Percentiles rank a stretch among this genome's conserved stretches.
Conservation (phyloP, 192 early-diverging fungal species). For the Rhizoclosmatium globosum region DNA sequence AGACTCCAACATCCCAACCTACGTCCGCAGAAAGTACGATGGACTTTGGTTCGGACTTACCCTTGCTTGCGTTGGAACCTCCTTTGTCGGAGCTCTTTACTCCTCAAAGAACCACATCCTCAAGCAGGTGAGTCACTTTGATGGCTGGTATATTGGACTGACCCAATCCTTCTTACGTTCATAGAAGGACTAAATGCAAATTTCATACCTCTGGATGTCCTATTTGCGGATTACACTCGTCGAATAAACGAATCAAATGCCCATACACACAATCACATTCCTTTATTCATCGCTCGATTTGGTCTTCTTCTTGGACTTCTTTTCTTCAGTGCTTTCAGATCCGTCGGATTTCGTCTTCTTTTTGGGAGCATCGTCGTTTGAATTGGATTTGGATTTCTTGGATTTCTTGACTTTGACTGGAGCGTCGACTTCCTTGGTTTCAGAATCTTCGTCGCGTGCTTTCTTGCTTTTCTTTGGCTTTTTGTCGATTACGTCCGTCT, state of each 20-base stretch:
- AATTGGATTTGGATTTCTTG: neutral
- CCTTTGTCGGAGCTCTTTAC: neutral
- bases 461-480: slow-evolving; percentile 11
- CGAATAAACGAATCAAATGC: too few species aligned
- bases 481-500: neutral
- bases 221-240: too few species aligned
- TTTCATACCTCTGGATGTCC: too few species aligned
- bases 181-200: slow-evolving; percentile 24
- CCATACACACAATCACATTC: neutral
- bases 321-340: too few species aligned
- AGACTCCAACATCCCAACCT: slow-evolving; percentile 38
- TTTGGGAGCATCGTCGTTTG: too few species aligned
- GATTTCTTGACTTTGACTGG: slow-evolving; percentile 1
- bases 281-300: neutral
- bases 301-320: neutral
- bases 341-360: neutral
- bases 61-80: neutral
- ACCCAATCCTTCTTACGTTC: neutral
- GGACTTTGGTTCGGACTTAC: slow-evolving; percentile 27
- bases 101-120: slow-evolving; percentile 20
- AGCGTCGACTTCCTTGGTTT: neutral
- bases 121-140: slow-evolving; percentile 13
- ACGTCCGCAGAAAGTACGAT: slow-evolving; percentile 40
- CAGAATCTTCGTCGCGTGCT: neutral
- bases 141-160: neutral